Evolutionary conservation across 1,284 basidiomycete species (phyloP).

Genomic region (Tetrapyrgos nigripes): DNA sequence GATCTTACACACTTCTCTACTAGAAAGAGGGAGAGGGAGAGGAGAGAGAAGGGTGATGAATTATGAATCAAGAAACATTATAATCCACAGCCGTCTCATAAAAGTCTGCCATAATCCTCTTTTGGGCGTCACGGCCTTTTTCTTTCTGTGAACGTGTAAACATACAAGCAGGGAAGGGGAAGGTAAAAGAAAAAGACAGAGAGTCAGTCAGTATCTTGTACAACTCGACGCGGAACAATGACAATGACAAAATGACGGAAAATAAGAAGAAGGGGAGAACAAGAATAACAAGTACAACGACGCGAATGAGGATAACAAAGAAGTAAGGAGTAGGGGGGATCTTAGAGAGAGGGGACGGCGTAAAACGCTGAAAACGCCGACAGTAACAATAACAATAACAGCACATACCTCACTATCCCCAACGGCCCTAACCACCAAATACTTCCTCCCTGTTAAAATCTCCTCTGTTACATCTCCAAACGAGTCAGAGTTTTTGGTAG

Average conservation of each 20-base stretch:
- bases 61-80: conserved; percentile 15
- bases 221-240: too few species aligned
- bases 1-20: too few species aligned
- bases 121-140: conserved; percentile 75
- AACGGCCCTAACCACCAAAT: conserved; percentile 80
- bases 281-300: too few species aligned
- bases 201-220: too few species aligned
- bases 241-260: background rate
- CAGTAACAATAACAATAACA: background rate
- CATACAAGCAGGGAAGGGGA: too few species aligned
- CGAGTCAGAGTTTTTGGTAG: conserved; percentile 33
- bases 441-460: conserved; percentile 85
- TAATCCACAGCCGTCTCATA: conserved; percentile 82
- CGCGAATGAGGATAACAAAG: too few species aligned
- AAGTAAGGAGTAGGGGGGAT: too few species aligned
- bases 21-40: too few species aligned
- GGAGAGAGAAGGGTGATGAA: too few species aligned
- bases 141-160: conserved; percentile 51
- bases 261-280: too few species aligned
- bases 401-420: conserved; percentile 58
- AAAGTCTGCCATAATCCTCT: conserved; percentile 83
- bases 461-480: conserved; percentile 70
- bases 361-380: background rate
- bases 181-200: too few species aligned
- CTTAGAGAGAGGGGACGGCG: too few species aligned